Evolutionary conservation across 2,329 filamentous ascomycete species (phyloP), one percentile per base, ranked within the genome.

Genomic region (Sarocladiaceae sp.): DNA sequence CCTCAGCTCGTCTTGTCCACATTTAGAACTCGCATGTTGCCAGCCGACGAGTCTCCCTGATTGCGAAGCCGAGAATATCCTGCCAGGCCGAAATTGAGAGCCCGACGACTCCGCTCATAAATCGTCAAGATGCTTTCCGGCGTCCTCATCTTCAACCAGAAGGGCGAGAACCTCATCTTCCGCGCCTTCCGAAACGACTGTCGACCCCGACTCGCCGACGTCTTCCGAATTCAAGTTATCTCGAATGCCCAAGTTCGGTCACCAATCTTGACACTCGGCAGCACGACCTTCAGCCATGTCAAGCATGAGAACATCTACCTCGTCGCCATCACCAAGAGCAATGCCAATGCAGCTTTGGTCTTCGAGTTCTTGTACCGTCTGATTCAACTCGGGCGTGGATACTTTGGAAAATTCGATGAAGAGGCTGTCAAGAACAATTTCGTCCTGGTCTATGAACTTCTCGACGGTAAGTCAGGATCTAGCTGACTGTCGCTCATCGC

Each of bases 401-500:
- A 99, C 73, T 99, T 99, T 78, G 93, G 89, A 67, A 97, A 97
- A 72, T 96, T 99, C 66, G 94, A 99, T 66, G 94, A 99, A 78
- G 94, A 99, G 74, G 92, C 94, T 53, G 93, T 99, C 62, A 99
- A 99, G 86, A 97, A 97, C 75, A 99, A 99, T 76, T 99, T 99
- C 74, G 94, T 99, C 58, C 78, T 99, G 59, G 91, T 99, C 35
- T 99, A 99, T 71, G 94, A 99, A 78, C 80, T 99, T 53, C 75
- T 99, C 52, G 94, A 99, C 70, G 90, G 90, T 94, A 66, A 57
- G n/a, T n/a, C n/a, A n/a, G n/a, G n/a, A n/a, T n/a, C n/a, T n/a
- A n/a, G n/a, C n/a, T n/a, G n/a, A n/a, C n/a, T n/a, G n/a, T n/a
- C n/a, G n/a, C n/a, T n/a, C n/a, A n/a, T n/a, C n/a, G n/a, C n/a